Conservation (phyloP, 768 basidiomycete species). For the Neoboletus subvelutipes region DNA sequence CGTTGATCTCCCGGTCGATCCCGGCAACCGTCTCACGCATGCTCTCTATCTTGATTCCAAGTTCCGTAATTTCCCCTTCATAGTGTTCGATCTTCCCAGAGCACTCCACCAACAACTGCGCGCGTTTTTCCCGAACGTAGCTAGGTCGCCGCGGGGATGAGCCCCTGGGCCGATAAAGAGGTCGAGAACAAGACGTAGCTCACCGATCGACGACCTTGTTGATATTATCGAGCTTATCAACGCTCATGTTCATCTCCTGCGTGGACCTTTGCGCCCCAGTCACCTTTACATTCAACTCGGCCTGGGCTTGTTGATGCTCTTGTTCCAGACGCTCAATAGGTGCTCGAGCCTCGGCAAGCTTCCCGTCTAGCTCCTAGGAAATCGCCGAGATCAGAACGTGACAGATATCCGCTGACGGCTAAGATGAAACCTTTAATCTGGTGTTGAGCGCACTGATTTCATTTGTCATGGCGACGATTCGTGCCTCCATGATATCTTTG, state of each 20-base stretch:
- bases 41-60: constrained; percentile 40
- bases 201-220: constrained; percentile 70
- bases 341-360: constrained; percentile 57
- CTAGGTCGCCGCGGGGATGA: constrained; percentile 38
- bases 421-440: constrained; percentile 49
- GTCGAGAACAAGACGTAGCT: neutral
- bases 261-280: constrained; percentile 50
- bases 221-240: constrained; percentile 58
- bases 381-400: neutral
- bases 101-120: constrained; percentile 58
- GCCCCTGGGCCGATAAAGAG: neutral
- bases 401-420: neutral
- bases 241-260: constrained; percentile 65
- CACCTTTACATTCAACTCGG: constrained; percentile 49
- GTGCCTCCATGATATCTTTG: constrained; percentile 53
- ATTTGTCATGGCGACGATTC: constrained; percentile 55
- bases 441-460: constrained; percentile 48
- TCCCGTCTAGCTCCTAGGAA: constrained; percentile 59
- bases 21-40: constrained; percentile 46
- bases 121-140: constrained; percentile 70
- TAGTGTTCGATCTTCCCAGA: constrained; percentile 50
- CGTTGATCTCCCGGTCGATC: constrained; percentile 78
- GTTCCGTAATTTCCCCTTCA: constrained; percentile 45
- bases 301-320: constrained; percentile 49
- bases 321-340: constrained; percentile 65